Conservation (phyloP, 352 stramenopile genomes). For the Globisporangium megalacanthum region DNA sequence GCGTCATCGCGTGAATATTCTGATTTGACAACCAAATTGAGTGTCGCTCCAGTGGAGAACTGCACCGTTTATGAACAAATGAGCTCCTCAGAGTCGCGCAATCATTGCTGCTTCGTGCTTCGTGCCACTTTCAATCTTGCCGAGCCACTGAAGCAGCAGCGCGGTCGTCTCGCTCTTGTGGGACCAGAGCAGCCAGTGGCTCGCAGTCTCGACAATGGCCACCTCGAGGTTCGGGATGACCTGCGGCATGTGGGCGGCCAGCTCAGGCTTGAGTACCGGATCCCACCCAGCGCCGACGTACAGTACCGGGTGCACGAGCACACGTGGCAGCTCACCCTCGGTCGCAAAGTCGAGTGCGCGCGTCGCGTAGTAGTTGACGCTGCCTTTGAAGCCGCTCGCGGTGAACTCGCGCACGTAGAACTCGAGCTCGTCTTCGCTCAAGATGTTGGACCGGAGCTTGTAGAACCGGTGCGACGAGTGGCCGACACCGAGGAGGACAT, state of each 20-base stretch:
- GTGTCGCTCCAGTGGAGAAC: background rate
- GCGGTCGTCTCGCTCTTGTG: conserved; percentile 8
- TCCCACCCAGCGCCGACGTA: conserved; percentile 39
- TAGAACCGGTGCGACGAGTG: conserved; percentile 26
- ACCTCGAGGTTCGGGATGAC: conserved; percentile 11
- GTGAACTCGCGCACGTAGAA: conserved; percentile 42
- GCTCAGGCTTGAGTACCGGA: conserved; percentile 36
- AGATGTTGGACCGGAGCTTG: conserved; percentile 27
- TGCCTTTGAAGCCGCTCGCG: conserved; percentile 27
- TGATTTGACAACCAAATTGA: background rate
- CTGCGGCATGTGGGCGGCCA: conserved; percentile 48
- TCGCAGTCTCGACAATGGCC: conserved; percentile 4
- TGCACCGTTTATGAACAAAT: background rate
- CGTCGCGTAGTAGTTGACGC: conserved; percentile 33
- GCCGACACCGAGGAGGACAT: conserved; percentile 19
- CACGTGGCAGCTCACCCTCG: conserved; percentile 22
- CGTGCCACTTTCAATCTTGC: background rate
- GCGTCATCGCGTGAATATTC: background rate
- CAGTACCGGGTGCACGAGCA: conserved; percentile 33
- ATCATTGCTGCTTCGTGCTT: no score
- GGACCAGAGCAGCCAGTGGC: conserved; percentile 12
- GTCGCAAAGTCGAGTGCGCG: conserved; percentile 39
- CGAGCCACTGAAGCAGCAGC: conserved; percentile 9
- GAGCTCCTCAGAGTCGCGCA: background rate
- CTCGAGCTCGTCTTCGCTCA: conserved; percentile 38